Evolutionary conservation across 2,329 filamentous ascomycete genomes (phyloP).

Genomic region (Xylariaceae sp.): DNA sequence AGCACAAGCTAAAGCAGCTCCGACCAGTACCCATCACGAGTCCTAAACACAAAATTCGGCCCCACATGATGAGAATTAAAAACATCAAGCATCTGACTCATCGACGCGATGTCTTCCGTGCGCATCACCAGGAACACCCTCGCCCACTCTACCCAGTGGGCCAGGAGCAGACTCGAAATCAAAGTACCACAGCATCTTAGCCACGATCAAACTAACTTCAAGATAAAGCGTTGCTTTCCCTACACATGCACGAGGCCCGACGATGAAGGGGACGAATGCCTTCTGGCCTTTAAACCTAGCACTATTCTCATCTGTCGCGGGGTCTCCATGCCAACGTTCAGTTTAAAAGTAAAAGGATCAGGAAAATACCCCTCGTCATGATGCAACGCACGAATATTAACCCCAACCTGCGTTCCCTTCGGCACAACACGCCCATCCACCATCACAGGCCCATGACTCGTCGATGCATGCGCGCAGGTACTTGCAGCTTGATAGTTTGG

Average conservation of each 20-base stretch:
- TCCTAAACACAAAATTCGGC: no score
- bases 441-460: conserved; percentile 2
- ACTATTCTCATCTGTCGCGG: neutral
- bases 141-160: neutral
- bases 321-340: conserved; percentile 4
- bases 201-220: conserved; percentile 3
- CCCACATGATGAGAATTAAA: neutral
- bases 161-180: conserved; percentile 4
- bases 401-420: neutral
- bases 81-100: neutral
- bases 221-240: conserved; percentile 7
- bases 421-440: conserved; percentile 9
- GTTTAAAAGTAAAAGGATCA: conserved; percentile 3
- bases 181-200: conserved; percentile 9
- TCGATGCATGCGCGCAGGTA: conserved; percentile 11
- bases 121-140: neutral
- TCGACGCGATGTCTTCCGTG: neutral
- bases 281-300: no score
- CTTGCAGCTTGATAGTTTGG: conserved; percentile 8
- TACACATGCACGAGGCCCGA: conserved; percentile 2
- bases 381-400: conserved; percentile 3
- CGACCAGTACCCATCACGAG: no score
- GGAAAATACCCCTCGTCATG: conserved; percentile 10
- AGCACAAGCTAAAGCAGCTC: no score
- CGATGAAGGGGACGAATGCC: conserved; percentile 3